Conservation (phyloP, 768 basidiomycete genomes). For the Lentinula lateritia region DNA sequence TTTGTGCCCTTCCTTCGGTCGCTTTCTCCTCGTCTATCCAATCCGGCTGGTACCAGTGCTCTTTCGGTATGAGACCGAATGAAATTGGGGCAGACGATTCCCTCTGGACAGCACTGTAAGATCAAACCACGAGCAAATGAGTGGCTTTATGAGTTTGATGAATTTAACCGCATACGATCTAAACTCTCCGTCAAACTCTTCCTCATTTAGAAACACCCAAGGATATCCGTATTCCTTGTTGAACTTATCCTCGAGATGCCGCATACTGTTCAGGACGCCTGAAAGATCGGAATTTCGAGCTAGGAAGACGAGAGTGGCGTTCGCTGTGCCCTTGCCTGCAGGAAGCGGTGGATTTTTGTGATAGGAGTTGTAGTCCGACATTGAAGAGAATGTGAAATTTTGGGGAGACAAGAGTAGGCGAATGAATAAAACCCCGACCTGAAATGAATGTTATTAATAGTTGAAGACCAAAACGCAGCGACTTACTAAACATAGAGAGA, state of each 20-base stretch:
- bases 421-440: background rate
- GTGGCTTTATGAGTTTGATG: background rate
- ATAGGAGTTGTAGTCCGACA: background rate
- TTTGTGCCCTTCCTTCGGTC: slow-evolving; percentile 45
- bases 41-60: slow-evolving; percentile 74
- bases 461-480: too few relatives aligned
- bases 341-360: background rate
- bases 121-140: background rate
- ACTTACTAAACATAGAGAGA: too few relatives aligned
- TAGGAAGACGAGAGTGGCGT: slow-evolving; percentile 42
- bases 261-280: slow-evolving; percentile 59
- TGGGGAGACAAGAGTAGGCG: background rate
- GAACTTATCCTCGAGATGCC: slow-evolving; percentile 75
- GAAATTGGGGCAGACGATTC: slow-evolving; percentile 23
- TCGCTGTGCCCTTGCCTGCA: slow-evolving; percentile 15
- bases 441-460: background rate
- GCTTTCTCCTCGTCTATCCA: slow-evolving; percentile 76
- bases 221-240: slow-evolving; percentile 78
- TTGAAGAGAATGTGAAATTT: background rate
- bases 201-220: slow-evolving; percentile 87
- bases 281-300: slow-evolving; percentile 61
- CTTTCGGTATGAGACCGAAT: slow-evolving; percentile 62
- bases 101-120: background rate
- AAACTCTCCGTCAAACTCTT: slow-evolving; percentile 71
- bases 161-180: slow-evolving; percentile 36